phyloP scores from a whole-genome alignment of 495 filamentous ascomycete species.

The Aspergillus indologenus region DNA sequence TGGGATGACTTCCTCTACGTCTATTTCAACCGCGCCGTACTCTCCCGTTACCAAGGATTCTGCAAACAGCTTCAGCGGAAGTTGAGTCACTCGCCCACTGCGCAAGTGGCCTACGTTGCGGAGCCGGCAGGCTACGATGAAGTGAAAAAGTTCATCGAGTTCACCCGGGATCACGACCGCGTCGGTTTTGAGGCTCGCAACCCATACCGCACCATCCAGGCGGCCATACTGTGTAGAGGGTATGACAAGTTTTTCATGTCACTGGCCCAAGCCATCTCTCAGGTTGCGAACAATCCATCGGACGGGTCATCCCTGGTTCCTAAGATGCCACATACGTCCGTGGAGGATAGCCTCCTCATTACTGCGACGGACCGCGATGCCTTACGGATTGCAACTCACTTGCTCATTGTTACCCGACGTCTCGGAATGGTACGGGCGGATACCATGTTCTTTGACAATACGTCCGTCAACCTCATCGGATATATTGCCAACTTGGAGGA shows the following conservation, averaged over 20 bases:
- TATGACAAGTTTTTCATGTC: constrained; percentile 38
- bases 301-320: constrained; percentile 32
- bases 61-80: constrained; percentile 46
- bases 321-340: constrained; percentile 22
- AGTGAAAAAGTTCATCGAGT: constrained; percentile 38
- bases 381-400: constrained; percentile 44
- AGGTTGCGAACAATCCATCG: constrained; percentile 23
- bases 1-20: constrained; percentile 94
- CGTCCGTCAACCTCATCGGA: constrained; percentile 54
- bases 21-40: constrained; percentile 77
- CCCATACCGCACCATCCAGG: constrained; percentile 50
- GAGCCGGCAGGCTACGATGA: constrained; percentile 41
- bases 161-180: constrained; percentile 34
- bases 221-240: constrained; percentile 37
- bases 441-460: constrained; percentile 29
- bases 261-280: constrained; percentile 39
- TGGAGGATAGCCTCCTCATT: constrained; percentile 38
- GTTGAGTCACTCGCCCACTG: constrained; percentile 35
- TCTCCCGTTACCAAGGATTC: constrained; percentile 48
- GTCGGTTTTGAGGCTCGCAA: constrained; percentile 41
- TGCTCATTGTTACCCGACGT: constrained; percentile 45
- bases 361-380: constrained; percentile 41
- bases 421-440: constrained; percentile 37
- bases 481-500: constrained; percentile 78
- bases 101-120: constrained; percentile 33